phyloP scores from a whole-genome alignment of 177 flowering plant species.

The Vitis hybrid region DNA sequence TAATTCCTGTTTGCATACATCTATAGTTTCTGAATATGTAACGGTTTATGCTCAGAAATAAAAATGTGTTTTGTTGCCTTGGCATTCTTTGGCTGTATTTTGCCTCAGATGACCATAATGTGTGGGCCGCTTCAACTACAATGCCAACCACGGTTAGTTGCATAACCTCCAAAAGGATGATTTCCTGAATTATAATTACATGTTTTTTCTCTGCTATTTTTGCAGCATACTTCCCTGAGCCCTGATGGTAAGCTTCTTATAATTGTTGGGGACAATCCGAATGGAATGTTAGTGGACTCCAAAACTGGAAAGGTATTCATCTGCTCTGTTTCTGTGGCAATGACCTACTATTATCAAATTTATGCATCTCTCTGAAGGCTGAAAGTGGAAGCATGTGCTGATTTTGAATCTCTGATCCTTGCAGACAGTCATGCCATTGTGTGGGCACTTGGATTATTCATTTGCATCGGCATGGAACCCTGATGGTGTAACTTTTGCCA shows the following conservation, averaged over 20 bases:
- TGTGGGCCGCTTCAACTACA: no score
- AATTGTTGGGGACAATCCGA: constrained; percentile 80
- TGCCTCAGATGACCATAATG: no score
- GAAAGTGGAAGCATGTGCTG: not conserved
- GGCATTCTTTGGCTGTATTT: no score
- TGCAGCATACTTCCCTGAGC: constrained; percentile 81
- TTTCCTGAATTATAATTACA: not conserved
- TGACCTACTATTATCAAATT: not conserved
- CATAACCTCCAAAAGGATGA: not conserved
- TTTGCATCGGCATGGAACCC: constrained; percentile 96
- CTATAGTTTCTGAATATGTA: no score
- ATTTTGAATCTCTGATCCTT: not conserved
- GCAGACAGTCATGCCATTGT: constrained; percentile 49
- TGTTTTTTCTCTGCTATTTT: not conserved
- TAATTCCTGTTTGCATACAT: no score
- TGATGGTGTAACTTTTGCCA: constrained; percentile 71
- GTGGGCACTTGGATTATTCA: constrained; percentile 79
- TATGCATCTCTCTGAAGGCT: not conserved
- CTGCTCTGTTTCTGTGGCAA: not conserved
- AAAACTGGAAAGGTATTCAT: constrained; percentile 63
- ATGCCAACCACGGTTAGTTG: no score
- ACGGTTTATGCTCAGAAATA: no score
- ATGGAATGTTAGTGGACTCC: constrained; percentile 70
- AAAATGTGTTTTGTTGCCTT: no score
- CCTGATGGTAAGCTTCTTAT: constrained; percentile 74